Conservation (phyloP, 495 filamentous ascomycete genomes). For the Xylaria intraflava region DNA sequence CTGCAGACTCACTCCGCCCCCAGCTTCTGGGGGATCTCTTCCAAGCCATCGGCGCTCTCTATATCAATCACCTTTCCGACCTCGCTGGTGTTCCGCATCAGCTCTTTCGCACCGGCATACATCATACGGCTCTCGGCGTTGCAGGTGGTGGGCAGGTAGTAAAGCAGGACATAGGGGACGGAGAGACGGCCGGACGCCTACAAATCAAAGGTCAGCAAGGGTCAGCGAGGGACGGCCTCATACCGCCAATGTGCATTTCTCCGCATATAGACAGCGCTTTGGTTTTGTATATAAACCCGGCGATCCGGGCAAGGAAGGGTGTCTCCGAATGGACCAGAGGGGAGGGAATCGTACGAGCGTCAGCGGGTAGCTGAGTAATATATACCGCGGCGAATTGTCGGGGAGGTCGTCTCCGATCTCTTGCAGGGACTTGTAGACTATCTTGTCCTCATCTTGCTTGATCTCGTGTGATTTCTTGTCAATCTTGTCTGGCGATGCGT, state of each 20-base stretch:
- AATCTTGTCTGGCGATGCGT: conserved; percentile 57
- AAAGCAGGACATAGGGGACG: conserved; percentile 82
- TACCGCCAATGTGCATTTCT: neutral
- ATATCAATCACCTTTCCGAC: conserved; percentile 77
- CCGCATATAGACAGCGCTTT: neutral
- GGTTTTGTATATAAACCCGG: neutral
- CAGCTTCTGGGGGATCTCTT: conserved; percentile 64
- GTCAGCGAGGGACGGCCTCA: neutral
- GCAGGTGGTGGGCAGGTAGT: conserved; percentile 85
- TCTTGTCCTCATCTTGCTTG: conserved; percentile 60
- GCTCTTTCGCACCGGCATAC: conserved; percentile 90
- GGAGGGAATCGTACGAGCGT: conserved; percentile 53
- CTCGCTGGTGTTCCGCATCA: conserved; percentile 86
- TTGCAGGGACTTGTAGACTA: conserved; percentile 70
- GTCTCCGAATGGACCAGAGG: neutral
- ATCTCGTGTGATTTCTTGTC: conserved; percentile 85
- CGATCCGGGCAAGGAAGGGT: neutral
- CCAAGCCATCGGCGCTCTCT: conserved; percentile 66
- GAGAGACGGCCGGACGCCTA: conserved; percentile 42
- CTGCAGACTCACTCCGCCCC: conserved; percentile 34
- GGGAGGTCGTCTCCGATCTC: conserved; percentile 83
- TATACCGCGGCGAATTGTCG: conserved; percentile 82
- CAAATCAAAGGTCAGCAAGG: conserved; percentile 1
- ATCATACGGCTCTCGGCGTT: conserved; percentile 80
- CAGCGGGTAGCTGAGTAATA: conserved; percentile 83